Conservation (phyloP, 176 grass and related monocot genomes). For the Oropetium thomaeum region DNA sequence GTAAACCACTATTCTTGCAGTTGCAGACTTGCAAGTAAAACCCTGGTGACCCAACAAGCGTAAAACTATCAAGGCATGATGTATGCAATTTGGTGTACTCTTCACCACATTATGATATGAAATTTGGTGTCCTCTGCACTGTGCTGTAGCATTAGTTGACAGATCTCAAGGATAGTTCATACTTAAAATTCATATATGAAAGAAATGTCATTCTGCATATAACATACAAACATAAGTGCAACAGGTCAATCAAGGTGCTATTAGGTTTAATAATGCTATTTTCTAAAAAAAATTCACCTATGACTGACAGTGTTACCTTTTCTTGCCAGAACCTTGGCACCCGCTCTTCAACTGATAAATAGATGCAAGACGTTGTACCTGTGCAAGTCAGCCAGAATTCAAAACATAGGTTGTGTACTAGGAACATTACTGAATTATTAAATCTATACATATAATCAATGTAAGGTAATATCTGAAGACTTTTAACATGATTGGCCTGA, state of each 20-base stretch:
- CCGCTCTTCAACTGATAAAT: conserved; percentile 79
- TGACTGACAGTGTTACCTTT: conserved; percentile 49
- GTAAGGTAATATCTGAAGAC: background rate
- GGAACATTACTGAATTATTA: background rate
- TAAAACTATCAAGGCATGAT: background rate
- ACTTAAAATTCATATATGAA: background rate
- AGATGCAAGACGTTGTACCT: conserved; percentile 84
- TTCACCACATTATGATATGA: background rate
- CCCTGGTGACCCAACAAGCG: background rate
- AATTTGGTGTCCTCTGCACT: conserved; percentile 14
- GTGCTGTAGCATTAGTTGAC: background rate
- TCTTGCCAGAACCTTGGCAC: conserved; percentile 89
- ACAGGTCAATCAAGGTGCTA: background rate
- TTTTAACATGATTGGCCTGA: background rate
- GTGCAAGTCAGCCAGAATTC: conserved; percentile 28
- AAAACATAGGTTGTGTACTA: background rate
- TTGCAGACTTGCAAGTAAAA: conserved; percentile 8
- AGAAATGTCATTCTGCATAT: background rate
- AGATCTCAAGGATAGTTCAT: conserved; percentile 15
- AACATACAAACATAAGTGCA: background rate
- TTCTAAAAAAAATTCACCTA: background rate
- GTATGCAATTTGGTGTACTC: conserved; percentile 9
- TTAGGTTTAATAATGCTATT: background rate
- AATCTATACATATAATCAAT: background rate
- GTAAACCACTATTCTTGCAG: background rate